A percentile compares a stretch with the other conserved stretches of the same genome.
These are phyloP conservation scores for Fusarium pseudoanthophilum DNA, from an alignment of 2,329 filamentous ascomycete genomes.

Conservation along the genomic window DNA sequence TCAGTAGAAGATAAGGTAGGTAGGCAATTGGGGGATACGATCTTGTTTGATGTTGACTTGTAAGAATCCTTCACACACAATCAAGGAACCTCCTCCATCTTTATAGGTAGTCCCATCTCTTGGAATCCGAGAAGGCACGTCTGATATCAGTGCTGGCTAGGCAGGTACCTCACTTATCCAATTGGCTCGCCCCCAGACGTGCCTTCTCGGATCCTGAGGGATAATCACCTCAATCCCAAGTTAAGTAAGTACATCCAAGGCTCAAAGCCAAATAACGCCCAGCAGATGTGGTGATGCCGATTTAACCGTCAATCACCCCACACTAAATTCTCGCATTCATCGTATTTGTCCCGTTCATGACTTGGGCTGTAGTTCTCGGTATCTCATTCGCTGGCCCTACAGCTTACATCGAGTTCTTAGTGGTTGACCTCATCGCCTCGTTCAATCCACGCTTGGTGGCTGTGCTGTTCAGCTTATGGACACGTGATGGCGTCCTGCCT, in stretches of 20 bases:
- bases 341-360: constrained; percentile 22
- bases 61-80: background rate
- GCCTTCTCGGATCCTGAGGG: too few relatives aligned
- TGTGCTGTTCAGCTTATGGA: constrained; percentile 7
- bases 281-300: background rate
- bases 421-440: background rate
- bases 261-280: background rate
- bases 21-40: background rate
- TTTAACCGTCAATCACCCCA: background rate
- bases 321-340: constrained; percentile 33
- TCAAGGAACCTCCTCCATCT: constrained; percentile 2
- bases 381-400: constrained; percentile 4
- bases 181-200: too few relatives aligned
- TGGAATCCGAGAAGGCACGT: too few relatives aligned
- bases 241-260: background rate
- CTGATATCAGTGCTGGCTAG: too few relatives aligned
- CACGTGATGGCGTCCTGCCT: constrained; percentile 7
- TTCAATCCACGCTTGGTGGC: constrained; percentile 12
- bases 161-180: too few relatives aligned
- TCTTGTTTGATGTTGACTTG: background rate
- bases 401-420: background rate
- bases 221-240: too few relatives aligned
- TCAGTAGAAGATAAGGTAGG: background rate
- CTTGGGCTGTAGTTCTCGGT: background rate
- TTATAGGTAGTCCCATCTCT: constrained; percentile 12